Conservation (phyloP, 2,329 filamentous ascomycete genomes). For the Diaporthe citriasiana region DNA sequence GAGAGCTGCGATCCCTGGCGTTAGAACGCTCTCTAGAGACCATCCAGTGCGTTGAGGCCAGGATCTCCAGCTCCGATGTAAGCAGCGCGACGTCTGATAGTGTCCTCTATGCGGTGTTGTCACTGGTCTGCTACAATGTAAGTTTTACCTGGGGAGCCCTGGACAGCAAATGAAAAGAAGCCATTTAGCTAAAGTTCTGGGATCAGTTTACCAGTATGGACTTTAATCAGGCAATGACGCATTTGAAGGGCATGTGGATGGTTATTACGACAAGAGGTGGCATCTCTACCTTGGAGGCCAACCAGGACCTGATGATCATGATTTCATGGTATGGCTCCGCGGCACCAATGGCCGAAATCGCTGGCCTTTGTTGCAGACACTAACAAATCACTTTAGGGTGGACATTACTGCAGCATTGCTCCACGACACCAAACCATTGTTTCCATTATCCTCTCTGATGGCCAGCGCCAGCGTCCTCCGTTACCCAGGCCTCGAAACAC, state of each 20-base stretch:
- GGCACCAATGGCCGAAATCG: neutral
- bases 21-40: slow-evolving; percentile 5
- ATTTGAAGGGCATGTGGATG: slow-evolving; percentile 6
- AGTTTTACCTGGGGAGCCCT: neutral
- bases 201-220: slow-evolving; percentile 4
- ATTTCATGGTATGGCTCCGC: slow-evolving; percentile 4
- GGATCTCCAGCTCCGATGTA: neutral
- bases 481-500: neutral
- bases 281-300: slow-evolving; percentile 4
- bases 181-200: neutral
- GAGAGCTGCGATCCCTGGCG: neutral
- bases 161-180: neutral
- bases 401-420: slow-evolving; percentile 18
- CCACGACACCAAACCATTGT: slow-evolving; percentile 3
- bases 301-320: slow-evolving; percentile 15
- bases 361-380: neutral
- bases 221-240: slow-evolving; percentile 1
- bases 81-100: slow-evolving; percentile 5
- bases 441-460: neutral
- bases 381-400: neutral
- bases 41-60: slow-evolving; percentile 10
- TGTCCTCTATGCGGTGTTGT: neutral
- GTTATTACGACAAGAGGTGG: slow-evolving; percentile 10
- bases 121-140: slow-evolving; percentile 19
- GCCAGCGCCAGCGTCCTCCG: neutral